Evolutionary conservation across 1,139 yeast genomes (phyloP).

Genomic region (Hanseniaspora uvarum): DNA sequence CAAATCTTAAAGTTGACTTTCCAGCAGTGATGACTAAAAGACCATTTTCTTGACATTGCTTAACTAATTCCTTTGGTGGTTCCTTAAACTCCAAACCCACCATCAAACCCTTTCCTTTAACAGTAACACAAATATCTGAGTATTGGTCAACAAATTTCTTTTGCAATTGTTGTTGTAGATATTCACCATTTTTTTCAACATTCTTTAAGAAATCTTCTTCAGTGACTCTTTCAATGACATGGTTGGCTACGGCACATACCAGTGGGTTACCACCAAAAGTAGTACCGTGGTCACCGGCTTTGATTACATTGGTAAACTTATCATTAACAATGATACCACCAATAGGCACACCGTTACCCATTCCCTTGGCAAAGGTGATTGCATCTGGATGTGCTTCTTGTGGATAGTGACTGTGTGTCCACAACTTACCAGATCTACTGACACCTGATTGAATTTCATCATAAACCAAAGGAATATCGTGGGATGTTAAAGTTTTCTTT

Average conservation of each 20-base stretch:
- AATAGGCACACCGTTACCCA: conserved; percentile 96
- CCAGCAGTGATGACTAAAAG: conserved; percentile 83
- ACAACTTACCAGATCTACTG: conserved; percentile 81
- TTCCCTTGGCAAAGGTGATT: conserved; percentile 85
- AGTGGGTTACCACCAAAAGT: conserved; percentile 96
- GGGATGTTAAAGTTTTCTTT: conserved; percentile 42
- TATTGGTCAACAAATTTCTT: conserved; percentile 32
- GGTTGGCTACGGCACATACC: conserved; percentile 70
- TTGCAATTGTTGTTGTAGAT: conserved; percentile 33
- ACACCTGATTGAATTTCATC: conserved; percentile 97
- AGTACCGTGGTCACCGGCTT: conserved; percentile 95
- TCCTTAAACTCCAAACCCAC: conserved; percentile 68
- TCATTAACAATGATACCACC: conserved; percentile 88
- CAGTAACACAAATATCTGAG: conserved; percentile 50
- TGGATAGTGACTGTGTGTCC: conserved; percentile 80
- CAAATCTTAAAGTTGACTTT: conserved; percentile 74
- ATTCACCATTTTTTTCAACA: conserved; percentile 50
- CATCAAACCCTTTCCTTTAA: conserved; percentile 81
- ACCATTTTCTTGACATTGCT: conserved; percentile 66
- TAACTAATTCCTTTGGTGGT: conserved; percentile 57
- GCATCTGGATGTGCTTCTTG: conserved; percentile 85
- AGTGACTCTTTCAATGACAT: conserved; percentile 60
- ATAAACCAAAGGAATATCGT: conserved; percentile 68
- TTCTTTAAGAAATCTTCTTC: conserved; percentile 47
- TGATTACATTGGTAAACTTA: conserved; percentile 56